Percentiles rank a stretch among this genome's conserved stretches.
These are phyloP conservation scores for Aciculosporium take DNA, from an alignment of 2,329 filamentous ascomycete species.

Conservation along the genomic window DNA sequence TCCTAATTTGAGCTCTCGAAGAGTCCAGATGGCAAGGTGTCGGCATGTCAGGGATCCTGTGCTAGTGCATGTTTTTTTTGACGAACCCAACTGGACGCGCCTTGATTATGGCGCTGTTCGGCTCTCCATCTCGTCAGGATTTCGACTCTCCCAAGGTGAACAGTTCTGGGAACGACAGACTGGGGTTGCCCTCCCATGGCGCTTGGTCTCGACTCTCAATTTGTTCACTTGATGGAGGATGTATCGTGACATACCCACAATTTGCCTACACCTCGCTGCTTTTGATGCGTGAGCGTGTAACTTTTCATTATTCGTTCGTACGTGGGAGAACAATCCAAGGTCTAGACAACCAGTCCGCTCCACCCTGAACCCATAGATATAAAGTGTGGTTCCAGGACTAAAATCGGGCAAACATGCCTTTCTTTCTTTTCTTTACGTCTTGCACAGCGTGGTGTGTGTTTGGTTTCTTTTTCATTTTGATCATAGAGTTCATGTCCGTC, in stretches of 20 bases:
- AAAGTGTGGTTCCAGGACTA: conserved; percentile 47
- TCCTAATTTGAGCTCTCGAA: neutral
- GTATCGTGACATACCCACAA: conserved; percentile 28
- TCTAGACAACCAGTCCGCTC: conserved; percentile 56
- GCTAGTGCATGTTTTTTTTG: too few species aligned
- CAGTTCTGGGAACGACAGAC: too few species aligned
- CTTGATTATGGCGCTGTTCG: conserved; percentile 1
- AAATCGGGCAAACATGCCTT: conserved; percentile 42
- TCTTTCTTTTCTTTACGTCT: conserved; percentile 3
- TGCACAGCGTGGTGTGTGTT: neutral
- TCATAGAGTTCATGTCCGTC: neutral
- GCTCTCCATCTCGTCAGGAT: neutral
- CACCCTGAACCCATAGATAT: conserved; percentile 46
- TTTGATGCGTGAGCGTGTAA: conserved; percentile 44
- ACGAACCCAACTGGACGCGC: neutral
- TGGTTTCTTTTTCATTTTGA: neutral
- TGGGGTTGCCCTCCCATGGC: too few species aligned
- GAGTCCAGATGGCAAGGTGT: too few species aligned
- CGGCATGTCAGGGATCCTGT: too few species aligned
- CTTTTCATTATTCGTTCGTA: conserved; percentile 43
- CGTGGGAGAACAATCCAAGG: conserved; percentile 48
- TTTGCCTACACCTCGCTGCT: conserved; percentile 48
- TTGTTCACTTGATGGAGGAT: too few species aligned
- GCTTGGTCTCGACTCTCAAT: too few species aligned
- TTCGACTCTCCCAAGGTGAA: neutral